Conservation (phyloP, 2,329 filamentous ascomycete species). For the Apiospora sp. region DNA sequence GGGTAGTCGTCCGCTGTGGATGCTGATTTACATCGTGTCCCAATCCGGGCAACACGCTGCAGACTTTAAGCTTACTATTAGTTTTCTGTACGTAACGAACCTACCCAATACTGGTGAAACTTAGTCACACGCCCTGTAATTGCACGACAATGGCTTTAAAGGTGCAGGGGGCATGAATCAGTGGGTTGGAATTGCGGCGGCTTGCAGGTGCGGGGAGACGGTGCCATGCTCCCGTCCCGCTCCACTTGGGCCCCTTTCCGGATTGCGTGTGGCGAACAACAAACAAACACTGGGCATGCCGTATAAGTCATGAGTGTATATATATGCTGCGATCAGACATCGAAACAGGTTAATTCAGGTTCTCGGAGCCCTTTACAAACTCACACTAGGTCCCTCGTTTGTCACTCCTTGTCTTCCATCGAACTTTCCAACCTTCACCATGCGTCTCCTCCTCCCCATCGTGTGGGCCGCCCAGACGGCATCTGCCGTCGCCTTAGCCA, state of each 20-base stretch:
- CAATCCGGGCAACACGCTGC: not conserved
- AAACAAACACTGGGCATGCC: not conserved
- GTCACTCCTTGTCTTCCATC: not conserved
- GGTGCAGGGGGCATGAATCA: not conserved
- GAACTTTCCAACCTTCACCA: not conserved
- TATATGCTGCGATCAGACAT: not conserved
- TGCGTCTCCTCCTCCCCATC: not conserved
- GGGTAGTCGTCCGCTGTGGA: not conserved
- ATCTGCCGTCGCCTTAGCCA: not conserved
- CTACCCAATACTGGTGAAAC: not conserved
- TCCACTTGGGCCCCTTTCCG: not conserved
- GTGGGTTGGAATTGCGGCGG: not conserved
- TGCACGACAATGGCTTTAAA: not conserved
- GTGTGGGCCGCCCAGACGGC: not conserved
- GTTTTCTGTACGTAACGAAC: slow-evolving; percentile 13
- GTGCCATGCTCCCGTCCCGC: not conserved
- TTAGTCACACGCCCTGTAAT: not conserved
- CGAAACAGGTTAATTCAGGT: not conserved
- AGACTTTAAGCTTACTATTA: not conserved
- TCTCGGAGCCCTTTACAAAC: not conserved
- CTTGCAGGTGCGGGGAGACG: not conserved
- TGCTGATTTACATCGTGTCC: not conserved
- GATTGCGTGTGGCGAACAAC: not conserved
- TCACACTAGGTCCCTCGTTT: not conserved
- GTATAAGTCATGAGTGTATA: not conserved